Evolutionary conservation across 176 grass and related monocot species (phyloP).

Genomic region (Panicum miliaceum): DNA sequence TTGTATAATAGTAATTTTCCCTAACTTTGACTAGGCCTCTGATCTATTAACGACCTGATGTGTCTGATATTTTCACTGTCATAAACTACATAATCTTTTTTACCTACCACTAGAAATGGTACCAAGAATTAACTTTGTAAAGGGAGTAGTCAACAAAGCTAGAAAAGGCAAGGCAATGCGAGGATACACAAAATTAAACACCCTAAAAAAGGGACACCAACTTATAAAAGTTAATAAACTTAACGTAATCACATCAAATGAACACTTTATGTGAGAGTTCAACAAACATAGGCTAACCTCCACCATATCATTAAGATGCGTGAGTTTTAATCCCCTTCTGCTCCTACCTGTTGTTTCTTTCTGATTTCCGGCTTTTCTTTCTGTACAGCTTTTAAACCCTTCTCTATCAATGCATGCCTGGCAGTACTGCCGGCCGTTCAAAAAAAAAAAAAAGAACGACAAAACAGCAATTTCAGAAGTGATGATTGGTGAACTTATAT

Average conservation of each 20-base stretch:
- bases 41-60: slow-evolving; percentile 14
- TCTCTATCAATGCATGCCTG: too few relatives aligned
- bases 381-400: too few relatives aligned
- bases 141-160: slow-evolving; percentile 33
- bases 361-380: too few relatives aligned
- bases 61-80: slow-evolving; percentile 32
- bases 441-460: background rate
- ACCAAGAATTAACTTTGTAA: slow-evolving; percentile 24
- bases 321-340: too few relatives aligned
- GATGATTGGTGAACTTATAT: background rate
- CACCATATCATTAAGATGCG: slow-evolving; percentile 18
- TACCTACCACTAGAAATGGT: slow-evolving; percentile 26
- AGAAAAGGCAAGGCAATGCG: background rate
- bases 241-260: background rate
- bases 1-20: slow-evolving; percentile 28
- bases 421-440: too few relatives aligned
- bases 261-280: background rate
- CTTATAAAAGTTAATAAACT: slow-evolving; percentile 9
- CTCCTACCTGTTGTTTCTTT: too few relatives aligned
- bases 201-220: background rate
- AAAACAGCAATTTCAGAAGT: slow-evolving; percentile 6
- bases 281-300: background rate
- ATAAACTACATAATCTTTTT: slow-evolving; percentile 37
- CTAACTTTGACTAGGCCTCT: slow-evolving; percentile 37
- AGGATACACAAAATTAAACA: slow-evolving; percentile 2